A percentile compares a stretch with the other conserved stretches of the same genome.
Conservation (phyloP, 1,284 basidiomycete genomes). For the Trametes versicolor region DNA sequence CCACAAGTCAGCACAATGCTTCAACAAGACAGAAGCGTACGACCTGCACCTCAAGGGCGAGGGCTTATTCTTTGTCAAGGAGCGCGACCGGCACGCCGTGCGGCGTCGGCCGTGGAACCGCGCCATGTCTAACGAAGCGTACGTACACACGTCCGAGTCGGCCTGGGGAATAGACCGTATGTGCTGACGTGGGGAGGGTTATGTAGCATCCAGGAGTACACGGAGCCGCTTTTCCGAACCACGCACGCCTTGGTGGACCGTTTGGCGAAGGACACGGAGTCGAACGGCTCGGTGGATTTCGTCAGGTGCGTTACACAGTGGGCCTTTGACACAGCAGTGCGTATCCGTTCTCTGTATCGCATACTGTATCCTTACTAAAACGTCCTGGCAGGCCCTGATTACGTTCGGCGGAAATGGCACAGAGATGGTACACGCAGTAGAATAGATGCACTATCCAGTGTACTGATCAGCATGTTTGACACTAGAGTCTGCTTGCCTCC, state of each 20-base stretch:
- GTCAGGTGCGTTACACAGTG: slow-evolving; percentile 1
- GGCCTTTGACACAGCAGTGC: slow-evolving; percentile 6
- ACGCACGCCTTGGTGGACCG: neutral
- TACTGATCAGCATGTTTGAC: neutral
- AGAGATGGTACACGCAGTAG: neutral
- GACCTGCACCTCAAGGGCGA: slow-evolving; percentile 11
- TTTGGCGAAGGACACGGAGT: neutral
- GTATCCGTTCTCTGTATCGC: neutral
- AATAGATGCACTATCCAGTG: too few species aligned
- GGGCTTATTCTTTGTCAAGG: slow-evolving; percentile 8
- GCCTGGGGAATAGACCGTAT: neutral
- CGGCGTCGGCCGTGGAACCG: slow-evolving; percentile 12
- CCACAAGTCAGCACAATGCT: slow-evolving; percentile 11
- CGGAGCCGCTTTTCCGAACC: slow-evolving; percentile 4
- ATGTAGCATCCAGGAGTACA: slow-evolving; percentile 1
- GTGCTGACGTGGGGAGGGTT: neutral
- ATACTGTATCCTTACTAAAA: neutral
- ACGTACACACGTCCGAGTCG: neutral
- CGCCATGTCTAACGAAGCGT: slow-evolving; percentile 1
- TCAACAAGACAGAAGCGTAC: slow-evolving; percentile 11
- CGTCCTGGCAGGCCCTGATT: neutral
- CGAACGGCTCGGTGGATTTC: neutral
- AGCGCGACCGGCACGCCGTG: slow-evolving; percentile 7
- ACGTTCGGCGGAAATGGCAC: slow-evolving; percentile 9
- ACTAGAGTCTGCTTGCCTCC: neutral